A percentile compares a stretch with the other conserved stretches of the same genome.
These are phyloP conservation scores for Talaromyces borbonicus DNA, from an alignment of 495 filamentous ascomycete genomes.

Conservation along the genomic window DNA sequence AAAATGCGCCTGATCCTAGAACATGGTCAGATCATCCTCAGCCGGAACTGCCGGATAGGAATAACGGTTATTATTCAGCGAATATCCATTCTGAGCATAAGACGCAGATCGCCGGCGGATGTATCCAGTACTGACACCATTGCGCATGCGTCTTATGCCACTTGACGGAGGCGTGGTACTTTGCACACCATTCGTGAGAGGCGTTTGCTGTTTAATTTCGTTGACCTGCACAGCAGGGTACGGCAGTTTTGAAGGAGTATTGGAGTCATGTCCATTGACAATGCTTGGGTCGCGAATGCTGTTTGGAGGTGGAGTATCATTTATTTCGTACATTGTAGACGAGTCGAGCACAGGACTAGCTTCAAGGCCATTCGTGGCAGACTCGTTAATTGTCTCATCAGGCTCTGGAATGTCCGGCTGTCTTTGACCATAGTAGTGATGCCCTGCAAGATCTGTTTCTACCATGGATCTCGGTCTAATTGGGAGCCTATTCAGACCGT, in stretches of 20 bases:
- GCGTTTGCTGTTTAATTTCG: neutral
- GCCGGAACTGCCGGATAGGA: conserved; percentile 1
- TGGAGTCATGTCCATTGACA: neutral
- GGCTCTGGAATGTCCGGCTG: neutral
- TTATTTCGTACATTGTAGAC: conserved; percentile 2
- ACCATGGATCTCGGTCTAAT: neutral
- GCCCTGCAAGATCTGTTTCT: neutral
- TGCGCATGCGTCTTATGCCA: neutral
- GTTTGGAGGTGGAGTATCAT: conserved; percentile 1
- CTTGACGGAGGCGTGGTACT: neutral
- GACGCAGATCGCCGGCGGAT: conserved; percentile 3
- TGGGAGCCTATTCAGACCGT: conserved; percentile 4
- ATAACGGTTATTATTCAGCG: conserved; percentile 1
- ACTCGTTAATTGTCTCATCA: neutral
- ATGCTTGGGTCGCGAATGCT: conserved; percentile 1
- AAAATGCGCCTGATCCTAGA: too few relatives aligned
- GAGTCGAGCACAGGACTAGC: neutral
- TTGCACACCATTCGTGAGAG: conserved; percentile 1
- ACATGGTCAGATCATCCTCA: neutral
- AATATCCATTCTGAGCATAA: conserved; percentile 1
- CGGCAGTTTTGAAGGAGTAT: neutral
- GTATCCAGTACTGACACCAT: neutral
- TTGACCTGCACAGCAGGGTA: neutral
- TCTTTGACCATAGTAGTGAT: neutral
- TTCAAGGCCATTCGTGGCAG: neutral